Evolutionary conservation across 176 grass and related monocot species (phyloP).

Genomic region (Zoysia japonica): DNA sequence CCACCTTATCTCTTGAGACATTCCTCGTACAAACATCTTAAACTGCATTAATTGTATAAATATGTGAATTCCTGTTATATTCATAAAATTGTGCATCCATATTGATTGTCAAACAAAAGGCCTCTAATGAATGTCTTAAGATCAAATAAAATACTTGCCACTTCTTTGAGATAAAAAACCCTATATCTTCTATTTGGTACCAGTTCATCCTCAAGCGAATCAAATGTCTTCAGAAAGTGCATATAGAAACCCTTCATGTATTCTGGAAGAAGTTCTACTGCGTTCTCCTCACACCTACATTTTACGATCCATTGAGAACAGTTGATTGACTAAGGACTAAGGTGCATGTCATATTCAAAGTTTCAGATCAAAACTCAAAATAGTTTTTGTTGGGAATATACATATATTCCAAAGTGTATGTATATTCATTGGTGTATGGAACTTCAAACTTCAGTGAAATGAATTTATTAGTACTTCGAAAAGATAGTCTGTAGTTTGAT

Average conservation of each 20-base stretch:
- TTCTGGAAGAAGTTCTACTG: conserved; percentile 16
- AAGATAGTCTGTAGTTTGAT: too few species aligned
- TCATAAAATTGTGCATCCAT: neutral
- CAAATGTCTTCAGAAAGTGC: conserved; percentile 24
- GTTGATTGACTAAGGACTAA: neutral
- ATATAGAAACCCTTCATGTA: conserved; percentile 33
- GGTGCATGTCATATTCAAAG: neutral
- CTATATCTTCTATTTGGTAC: neutral
- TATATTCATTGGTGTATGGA: too few species aligned
- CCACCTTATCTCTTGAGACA: conserved; percentile 31
- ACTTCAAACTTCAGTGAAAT: too few species aligned
- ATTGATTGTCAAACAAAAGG: neutral
- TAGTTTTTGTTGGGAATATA: neutral
- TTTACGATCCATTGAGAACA: neutral
- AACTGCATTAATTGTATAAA: neutral
- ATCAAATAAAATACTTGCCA: conserved; percentile 8
- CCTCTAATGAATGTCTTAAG: neutral
- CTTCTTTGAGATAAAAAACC: conserved; percentile 22
- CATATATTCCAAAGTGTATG: neutral
- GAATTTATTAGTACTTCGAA: too few species aligned
- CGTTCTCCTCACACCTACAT: conserved; percentile 12
- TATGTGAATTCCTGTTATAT: neutral
- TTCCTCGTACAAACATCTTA: neutral
- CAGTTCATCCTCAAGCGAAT: conserved; percentile 12
- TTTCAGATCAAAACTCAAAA: neutral